Conservation (phyloP, 768 basidiomycete genomes). For the Strobilomyces dryophilus region DNA sequence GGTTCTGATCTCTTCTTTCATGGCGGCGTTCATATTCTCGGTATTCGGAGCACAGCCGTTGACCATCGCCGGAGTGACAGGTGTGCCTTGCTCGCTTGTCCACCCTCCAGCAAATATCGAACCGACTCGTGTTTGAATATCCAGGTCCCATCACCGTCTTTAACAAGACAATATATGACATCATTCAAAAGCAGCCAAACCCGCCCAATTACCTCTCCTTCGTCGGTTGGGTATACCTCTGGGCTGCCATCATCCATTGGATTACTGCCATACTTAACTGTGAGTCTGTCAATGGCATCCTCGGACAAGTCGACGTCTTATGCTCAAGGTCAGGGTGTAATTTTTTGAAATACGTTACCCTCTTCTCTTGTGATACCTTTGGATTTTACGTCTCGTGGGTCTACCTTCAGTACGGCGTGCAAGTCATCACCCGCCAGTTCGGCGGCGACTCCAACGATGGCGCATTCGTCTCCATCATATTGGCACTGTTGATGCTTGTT, state of each 20-base stretch:
- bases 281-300: slow-evolving; percentile 32
- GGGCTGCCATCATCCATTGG: slow-evolving; percentile 87
- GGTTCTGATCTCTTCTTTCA: slow-evolving; percentile 77
- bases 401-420: slow-evolving; percentile 85
- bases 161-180: slow-evolving; percentile 85
- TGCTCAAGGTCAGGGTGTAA: slow-evolving; percentile 55
- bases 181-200: slow-evolving; percentile 52
- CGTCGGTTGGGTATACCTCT: slow-evolving; percentile 89
- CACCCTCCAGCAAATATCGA: no score
- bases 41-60: slow-evolving; percentile 88
- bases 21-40: slow-evolving; percentile 86
- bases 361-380: slow-evolving; percentile 90
- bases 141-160: slow-evolving; percentile 88
- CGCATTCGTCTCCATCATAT: slow-evolving; percentile 60
- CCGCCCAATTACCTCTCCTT: slow-evolving; percentile 80
- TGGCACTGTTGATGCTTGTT: slow-evolving; percentile 75
- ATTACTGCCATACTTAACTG: slow-evolving; percentile 76
- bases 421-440: slow-evolving; percentile 77
- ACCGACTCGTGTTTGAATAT: background rate
- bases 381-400: slow-evolving; percentile 93
- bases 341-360: slow-evolving; percentile 81
- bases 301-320: background rate
- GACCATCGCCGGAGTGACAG: slow-evolving; percentile 89
- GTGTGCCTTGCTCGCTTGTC: slow-evolving; percentile 29
- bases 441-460: slow-evolving; percentile 35